A percentile compares a stretch with the other conserved stretches of the same genome.
phyloP scores from a whole-genome alignment of 768 basidiomycete genomes.

The Strobilomyces dryophilus region DNA sequence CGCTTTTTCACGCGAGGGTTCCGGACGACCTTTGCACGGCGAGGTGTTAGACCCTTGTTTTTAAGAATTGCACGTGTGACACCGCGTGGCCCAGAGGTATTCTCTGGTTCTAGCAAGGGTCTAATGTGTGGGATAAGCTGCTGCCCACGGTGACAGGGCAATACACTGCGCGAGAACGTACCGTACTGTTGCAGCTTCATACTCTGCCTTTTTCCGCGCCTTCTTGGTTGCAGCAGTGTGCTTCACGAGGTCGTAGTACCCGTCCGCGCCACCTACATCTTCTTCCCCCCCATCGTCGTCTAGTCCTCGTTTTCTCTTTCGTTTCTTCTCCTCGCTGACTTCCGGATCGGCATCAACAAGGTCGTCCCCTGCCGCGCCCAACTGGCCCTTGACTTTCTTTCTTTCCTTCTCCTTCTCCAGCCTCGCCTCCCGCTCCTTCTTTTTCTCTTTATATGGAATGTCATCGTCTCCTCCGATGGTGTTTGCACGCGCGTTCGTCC shows the following conservation, averaged over 20 bases:
- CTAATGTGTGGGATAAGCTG: constrained; percentile 18
- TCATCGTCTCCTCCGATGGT: constrained; percentile 92
- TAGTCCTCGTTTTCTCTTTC: constrained; percentile 35
- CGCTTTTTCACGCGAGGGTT: constrained; percentile 99
- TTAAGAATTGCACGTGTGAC: constrained; percentile 88
- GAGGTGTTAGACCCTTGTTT: constrained; percentile 93
- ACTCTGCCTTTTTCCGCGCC: constrained; percentile 74
- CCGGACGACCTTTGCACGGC: constrained; percentile 81
- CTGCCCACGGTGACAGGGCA: constrained; percentile 6
- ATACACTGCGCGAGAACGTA: constrained; percentile 31
- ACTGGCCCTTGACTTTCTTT: constrained; percentile 29
- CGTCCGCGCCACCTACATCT: constrained; percentile 52
- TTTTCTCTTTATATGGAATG: constrained; percentile 79
- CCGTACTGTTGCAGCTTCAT: constrained; percentile 65
- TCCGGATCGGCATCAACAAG: constrained; percentile 56
- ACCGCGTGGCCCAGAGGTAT: constrained; percentile 71
- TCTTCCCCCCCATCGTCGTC: constrained; percentile 40
- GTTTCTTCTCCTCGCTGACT: constrained; percentile 32
- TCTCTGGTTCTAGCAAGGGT: constrained; percentile 34
- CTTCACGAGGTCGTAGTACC: constrained; percentile 91
- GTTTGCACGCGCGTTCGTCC: constrained; percentile 66
- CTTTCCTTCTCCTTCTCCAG: constrained; percentile 41
- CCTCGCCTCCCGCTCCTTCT: constrained; percentile 57
- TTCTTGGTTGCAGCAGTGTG: constrained; percentile 66
- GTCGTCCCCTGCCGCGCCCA: constrained; percentile 59